Percentiles rank a stretch among this genome's conserved stretches.
phyloP scores from a whole-genome alignment of 139 green algal genomes.

The Coelastrella sp. region DNA sequence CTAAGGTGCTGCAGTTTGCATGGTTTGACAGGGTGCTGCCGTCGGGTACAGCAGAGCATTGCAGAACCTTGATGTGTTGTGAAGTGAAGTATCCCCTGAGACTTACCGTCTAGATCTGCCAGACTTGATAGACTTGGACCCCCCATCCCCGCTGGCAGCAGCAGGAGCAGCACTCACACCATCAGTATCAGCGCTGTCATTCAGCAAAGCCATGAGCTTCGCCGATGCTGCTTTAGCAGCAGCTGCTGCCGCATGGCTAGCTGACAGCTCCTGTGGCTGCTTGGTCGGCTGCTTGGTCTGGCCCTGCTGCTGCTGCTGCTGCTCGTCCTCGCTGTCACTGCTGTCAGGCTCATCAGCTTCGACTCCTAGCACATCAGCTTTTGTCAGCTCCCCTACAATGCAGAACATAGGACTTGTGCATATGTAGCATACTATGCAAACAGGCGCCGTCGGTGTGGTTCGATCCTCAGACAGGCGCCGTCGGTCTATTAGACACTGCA shows the following conservation, averaged over 20 bases:
- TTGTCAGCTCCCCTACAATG: constrained; percentile 69
- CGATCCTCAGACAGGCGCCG: background rate
- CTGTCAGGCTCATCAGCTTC: constrained; percentile 56
- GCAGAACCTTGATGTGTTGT: too few relatives aligned
- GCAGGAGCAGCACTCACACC: background rate
- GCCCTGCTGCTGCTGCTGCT: constrained; percentile 3
- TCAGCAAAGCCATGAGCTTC: background rate
- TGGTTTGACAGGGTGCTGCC: too few relatives aligned
- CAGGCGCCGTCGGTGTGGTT: background rate
- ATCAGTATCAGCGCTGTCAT: background rate
- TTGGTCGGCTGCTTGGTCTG: background rate
- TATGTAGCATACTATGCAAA: background rate
- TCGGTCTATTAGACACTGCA: too few relatives aligned
- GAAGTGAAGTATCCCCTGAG: background rate
- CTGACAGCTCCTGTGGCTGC: background rate
- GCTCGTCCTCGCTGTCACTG: constrained; percentile 52
- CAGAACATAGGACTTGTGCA: background rate
- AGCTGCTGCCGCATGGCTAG: constrained; percentile 5
- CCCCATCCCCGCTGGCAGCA: background rate
- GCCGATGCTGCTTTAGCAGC: constrained; percentile 26
- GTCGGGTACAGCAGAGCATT: too few relatives aligned
- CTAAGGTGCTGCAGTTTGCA: too few relatives aligned
- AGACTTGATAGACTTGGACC: background rate
- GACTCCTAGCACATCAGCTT: constrained; percentile 61
- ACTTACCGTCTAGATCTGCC: background rate